Evolutionary conservation across 371 early-diverging fungal genomes (phyloP), one percentile per base, ranked within the genome.

Genomic region (Actinomucor elegans): DNA sequence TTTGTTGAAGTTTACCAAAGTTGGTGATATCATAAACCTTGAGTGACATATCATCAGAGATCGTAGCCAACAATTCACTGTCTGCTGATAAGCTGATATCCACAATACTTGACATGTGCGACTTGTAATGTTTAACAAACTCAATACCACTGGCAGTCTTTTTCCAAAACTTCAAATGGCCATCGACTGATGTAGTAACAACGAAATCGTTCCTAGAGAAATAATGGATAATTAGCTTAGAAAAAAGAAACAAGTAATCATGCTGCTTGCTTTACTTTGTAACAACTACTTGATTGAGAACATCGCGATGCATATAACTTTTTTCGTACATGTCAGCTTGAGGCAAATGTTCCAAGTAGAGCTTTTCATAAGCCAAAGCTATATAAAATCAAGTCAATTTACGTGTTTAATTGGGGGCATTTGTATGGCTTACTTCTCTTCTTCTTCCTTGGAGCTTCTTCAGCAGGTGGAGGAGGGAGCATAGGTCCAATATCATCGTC

Each of bases 91-190:
- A 61, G 26, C 80, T 71, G 24, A 87, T 75, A 10, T 88, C 85
- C 7, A 66, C 60, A 31, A 89, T 80, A 26, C 45, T 66, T 4
- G 67, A 60, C 82, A 95, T 43, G 64, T 97, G 97, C 0, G 97
- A 87, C 10, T 92, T 82, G 59, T 87, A 98, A 62, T 95, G 93
- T 75, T 98, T 98, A 31, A 97, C 97, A 77, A 98, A 98, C 68
- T 97, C 97, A 45, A 98, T 89, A 15, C 95, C 97, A 31, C 76
- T 74, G 5, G 81, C 85, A n/a, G 90, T 87, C 77, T 96, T 96
- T 66, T 97, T 96, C 99, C 99, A 98, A 58, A 97, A 97, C 69
- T 98, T 98, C 15, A 98, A 83, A 64, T 94, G 95, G 0, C 99
- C 99, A 71, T 98, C 97, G 4, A 87, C 79, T 1, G 96, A 96